Conservation (phyloP, 306 rosid genomes). For the Benincasa hispida region DNA sequence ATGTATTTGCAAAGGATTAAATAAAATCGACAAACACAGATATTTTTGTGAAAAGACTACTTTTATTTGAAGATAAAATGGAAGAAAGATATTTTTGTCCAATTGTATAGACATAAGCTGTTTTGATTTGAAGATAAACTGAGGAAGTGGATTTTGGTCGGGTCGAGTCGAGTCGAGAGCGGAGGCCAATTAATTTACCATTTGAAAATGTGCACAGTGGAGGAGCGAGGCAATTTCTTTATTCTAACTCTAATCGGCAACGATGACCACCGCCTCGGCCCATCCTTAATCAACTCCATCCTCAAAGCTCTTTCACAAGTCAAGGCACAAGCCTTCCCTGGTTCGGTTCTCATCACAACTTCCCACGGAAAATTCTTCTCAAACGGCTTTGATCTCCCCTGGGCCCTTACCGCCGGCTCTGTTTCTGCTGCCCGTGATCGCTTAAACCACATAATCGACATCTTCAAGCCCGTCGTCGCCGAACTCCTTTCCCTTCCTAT, state of each 20-base stretch:
- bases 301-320: constrained; percentile 28
- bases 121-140: background rate
- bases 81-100: background rate
- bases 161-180: background rate
- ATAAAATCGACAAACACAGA: no score
- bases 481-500: constrained; percentile 52
- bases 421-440: constrained; percentile 22
- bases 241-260: background rate
- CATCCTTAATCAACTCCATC: constrained; percentile 31
- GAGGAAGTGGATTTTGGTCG: background rate
- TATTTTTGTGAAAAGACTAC: background rate
- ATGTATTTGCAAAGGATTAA: no score
- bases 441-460: constrained; percentile 20
- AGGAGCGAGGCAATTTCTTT: background rate
- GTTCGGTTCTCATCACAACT: constrained; percentile 63
- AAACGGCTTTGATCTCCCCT: constrained; percentile 58
- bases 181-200: background rate
- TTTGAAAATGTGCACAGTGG: background rate
- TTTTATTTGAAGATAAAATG: background rate
- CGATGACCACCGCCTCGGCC: constrained; percentile 28
- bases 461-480: constrained; percentile 36
- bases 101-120: no score
- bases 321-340: constrained; percentile 33
- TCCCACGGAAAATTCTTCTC: constrained; percentile 57
- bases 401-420: constrained; percentile 45